Base-by-base conservation (phyloP, 805 yeast genomes). In the Candida awuae region DNA sequence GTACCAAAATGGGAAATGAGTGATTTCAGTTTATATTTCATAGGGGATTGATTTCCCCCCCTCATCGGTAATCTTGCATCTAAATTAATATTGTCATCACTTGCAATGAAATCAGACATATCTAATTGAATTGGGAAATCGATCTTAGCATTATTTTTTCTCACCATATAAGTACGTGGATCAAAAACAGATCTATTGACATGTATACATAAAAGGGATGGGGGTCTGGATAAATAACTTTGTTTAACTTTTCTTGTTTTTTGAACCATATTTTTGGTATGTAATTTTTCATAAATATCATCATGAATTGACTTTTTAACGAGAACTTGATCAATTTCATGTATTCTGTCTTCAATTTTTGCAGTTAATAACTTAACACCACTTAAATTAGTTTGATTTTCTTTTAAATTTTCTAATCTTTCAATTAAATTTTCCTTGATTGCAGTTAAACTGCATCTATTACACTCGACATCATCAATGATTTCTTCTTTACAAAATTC, bases 101-200 rank as follows among this genome's bases (percentile, higher is more conserved):
- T 80, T 2, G 84, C 85, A 18, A 80, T 78, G 63, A 72, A 87
- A 17, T 73, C 76, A 10, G 77, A 66, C 52, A 88, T 63, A 54
- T 86, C 80, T 43, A 90, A 63, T 32, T 68, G 65, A 30, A 74
- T 53, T 4, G 94, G 90, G 63, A 87, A 87, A 9, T 73, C 60
- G n/a, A 90, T 90, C 37, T 75, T 73, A 5, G 95, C 81, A 35
- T 84, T 76, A 56, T 88, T 88, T 57, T 90, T 90, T 47, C 84
- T 73, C 20, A 86, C 82, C 67, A 73, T 75, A 44, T 84, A 92
- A 0, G 95, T 83, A 40, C 75, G 66, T 39, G 92, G 84, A 58
- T 90, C 97, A 59, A 87, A 90, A 12, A 85, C 96, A 2, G 95
- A 85, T 54, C 98, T 74, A 58, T 90, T 90, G 46, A 90, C 82